Percentiles rank a stretch among this genome's conserved stretches.
These are phyloP conservation scores for Mycocentrospora acerina DNA, from an alignment of 2,329 filamentous ascomycete genomes.

Conservation along the genomic window DNA sequence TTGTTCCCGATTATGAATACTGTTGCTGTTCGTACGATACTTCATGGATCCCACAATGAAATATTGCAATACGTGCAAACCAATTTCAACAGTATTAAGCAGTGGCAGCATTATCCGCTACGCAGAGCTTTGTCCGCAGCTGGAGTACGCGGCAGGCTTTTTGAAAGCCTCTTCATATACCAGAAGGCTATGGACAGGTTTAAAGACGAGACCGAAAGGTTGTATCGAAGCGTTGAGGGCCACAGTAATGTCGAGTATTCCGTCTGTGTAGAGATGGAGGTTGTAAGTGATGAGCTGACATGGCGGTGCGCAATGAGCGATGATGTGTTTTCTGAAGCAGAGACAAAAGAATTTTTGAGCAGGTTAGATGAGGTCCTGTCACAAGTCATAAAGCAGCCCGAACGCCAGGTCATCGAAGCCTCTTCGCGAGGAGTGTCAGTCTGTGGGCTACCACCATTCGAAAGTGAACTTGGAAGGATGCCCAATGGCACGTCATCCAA, in stretches of 20 bases:
- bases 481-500: background rate
- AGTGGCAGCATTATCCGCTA: slow-evolving; percentile 76
- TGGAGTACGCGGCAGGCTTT: slow-evolving; percentile 51
- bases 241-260: slow-evolving; percentile 76
- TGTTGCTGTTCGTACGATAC: slow-evolving; percentile 68
- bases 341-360: slow-evolving; percentile 55
- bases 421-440: slow-evolving; percentile 58
- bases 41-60: slow-evolving; percentile 66
- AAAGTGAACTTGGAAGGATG: slow-evolving; percentile 5
- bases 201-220: slow-evolving; percentile 9
- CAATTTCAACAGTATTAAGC: slow-evolving; percentile 64
- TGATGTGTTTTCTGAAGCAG: slow-evolving; percentile 51
- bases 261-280: slow-evolving; percentile 78
- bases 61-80: slow-evolving; percentile 75
- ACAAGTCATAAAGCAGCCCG: slow-evolving; percentile 54
- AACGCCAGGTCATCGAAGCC: slow-evolving; percentile 58
- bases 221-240: slow-evolving; percentile 66
- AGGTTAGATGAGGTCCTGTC: slow-evolving; percentile 62
- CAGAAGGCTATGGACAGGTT: slow-evolving; percentile 53
- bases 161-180: slow-evolving; percentile 68
- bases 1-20: slow-evolving; percentile 95
- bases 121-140: slow-evolving; percentile 64
- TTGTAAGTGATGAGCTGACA: slow-evolving; percentile 54
- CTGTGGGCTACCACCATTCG: slow-evolving; percentile 61
- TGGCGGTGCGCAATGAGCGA: slow-evolving; percentile 75